Conservation (phyloP, 1,139 yeast genomes). For the Kodamaea fungicola region DNA sequence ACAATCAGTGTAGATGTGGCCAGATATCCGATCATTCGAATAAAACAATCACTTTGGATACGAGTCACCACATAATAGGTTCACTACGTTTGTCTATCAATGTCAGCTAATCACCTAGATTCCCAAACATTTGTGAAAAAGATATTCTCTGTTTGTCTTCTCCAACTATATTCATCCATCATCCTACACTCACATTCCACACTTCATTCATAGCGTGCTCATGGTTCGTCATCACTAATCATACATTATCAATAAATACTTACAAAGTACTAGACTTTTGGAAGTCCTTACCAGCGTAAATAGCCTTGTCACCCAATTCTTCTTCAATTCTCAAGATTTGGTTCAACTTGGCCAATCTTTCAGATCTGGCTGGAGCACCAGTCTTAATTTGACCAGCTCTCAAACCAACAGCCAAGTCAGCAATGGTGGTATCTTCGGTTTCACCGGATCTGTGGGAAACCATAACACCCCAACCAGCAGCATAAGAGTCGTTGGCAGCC, state of each 20-base stretch:
- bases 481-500: constrained; percentile 88
- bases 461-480: constrained; percentile 97
- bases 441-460: constrained; percentile 99
- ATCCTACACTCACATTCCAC: too few relatives aligned
- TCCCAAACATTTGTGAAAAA: too few relatives aligned
- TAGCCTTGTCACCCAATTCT: constrained; percentile 92
- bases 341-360: constrained; percentile 96
- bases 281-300: constrained; percentile 91
- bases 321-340: constrained; percentile 97
- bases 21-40: too few relatives aligned
- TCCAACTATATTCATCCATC: too few relatives aligned
- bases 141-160: too few relatives aligned
- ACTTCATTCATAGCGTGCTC: too few relatives aligned
- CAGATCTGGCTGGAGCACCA: constrained; percentile 99
- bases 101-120: too few relatives aligned
- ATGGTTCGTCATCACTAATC: too few relatives aligned
- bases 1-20: too few relatives aligned
- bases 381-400: constrained; percentile 98
- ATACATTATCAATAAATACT: constrained; percentile 1
- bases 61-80: too few relatives aligned
- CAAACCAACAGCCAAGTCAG: constrained; percentile 94
- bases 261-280: constrained; percentile 37
- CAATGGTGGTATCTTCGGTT: constrained; percentile 97
- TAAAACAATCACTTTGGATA: too few relatives aligned
- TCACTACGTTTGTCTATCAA: too few relatives aligned